Evolutionary conservation across 352 stramenopile genomes (phyloP).

Genomic region (Globisporangium paddicum): DNA sequence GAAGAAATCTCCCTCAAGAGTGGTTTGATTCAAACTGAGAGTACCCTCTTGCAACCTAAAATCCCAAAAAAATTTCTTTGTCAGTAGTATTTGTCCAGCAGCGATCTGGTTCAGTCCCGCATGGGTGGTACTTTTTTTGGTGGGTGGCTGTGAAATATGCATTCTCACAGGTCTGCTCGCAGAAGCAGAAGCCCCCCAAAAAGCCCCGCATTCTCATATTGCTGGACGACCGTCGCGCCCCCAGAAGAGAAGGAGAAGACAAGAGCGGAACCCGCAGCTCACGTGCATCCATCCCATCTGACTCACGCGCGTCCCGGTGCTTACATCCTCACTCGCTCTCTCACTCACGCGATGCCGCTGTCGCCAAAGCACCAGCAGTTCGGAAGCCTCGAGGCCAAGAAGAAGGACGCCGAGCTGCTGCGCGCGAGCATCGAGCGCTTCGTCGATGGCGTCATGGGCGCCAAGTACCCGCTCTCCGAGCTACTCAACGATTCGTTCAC

Average conservation of each 20-base stretch:
- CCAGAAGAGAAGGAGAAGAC: constrained; percentile 1
- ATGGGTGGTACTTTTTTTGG: not conserved
- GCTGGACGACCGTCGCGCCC: not conserved
- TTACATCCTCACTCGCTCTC: not conserved
- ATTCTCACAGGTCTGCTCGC: not conserved
- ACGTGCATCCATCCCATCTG: not conserved
- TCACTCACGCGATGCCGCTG: constrained; percentile 16
- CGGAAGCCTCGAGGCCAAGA: constrained; percentile 32
- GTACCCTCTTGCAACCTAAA: no score
- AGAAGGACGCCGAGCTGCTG: constrained; percentile 47
- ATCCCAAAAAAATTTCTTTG: not conserved
- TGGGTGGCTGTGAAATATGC: not conserved
- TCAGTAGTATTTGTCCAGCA: not conserved
- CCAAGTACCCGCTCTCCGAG: constrained; percentile 49
- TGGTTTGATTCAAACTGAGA: no score
- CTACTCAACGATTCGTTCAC: constrained; percentile 81
- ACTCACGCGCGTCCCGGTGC: not conserved
- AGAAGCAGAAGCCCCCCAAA: not conserved
- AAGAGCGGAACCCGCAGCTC: not conserved
- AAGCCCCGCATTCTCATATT: not conserved
- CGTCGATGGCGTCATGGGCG: constrained; percentile 74
- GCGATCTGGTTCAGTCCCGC: not conserved
- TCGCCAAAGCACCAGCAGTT: constrained; percentile 23
- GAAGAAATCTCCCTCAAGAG: no score
- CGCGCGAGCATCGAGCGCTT: constrained; percentile 79